These are phyloP conservation scores for Aspergillus alliaceus DNA, from an alignment of 2,329 filamentous ascomycete genomes.

Conservation along the genomic window DNA sequence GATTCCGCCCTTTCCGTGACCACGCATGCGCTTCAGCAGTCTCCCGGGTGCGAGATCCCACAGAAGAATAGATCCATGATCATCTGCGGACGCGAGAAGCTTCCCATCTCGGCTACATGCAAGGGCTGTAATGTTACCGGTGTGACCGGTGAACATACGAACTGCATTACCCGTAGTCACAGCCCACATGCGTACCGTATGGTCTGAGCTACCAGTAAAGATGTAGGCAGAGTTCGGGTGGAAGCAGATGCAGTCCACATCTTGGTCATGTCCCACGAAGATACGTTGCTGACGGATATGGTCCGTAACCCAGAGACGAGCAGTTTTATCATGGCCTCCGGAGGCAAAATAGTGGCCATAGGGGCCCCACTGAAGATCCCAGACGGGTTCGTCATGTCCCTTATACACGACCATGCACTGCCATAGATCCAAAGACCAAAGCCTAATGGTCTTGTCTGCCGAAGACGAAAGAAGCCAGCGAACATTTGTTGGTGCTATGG, in stretches of 20 bases:
- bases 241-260: conserved; percentile 89
- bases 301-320: conserved; percentile 88
- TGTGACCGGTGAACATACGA: conserved; percentile 88
- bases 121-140: conserved; percentile 79
- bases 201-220: conserved; percentile 90
- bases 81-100: conserved; percentile 86
- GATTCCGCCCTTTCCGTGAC: conserved; percentile 89
- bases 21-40: conserved; percentile 86
- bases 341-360: conserved; percentile 94
- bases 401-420: conserved; percentile 93
- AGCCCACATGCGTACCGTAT: conserved; percentile 96
- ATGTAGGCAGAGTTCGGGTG: conserved; percentile 92
- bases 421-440: conserved; percentile 93
- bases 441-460: conserved; percentile 80
- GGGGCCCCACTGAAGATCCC: conserved; percentile 85
- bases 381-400: conserved; percentile 85
- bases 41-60: conserved; percentile 91
- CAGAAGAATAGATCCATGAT: conserved; percentile 83
- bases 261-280: conserved; percentile 87
- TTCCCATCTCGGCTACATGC: conserved; percentile 86
- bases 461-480: conserved; percentile 85
- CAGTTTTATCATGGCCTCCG: conserved; percentile 83
- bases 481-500: conserved; percentile 57
- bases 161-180: conserved; percentile 84
- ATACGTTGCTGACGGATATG: conserved; percentile 86